Evolutionary conservation across 306 rosid species (phyloP).

Genomic region (Fragaria vesca): DNA sequence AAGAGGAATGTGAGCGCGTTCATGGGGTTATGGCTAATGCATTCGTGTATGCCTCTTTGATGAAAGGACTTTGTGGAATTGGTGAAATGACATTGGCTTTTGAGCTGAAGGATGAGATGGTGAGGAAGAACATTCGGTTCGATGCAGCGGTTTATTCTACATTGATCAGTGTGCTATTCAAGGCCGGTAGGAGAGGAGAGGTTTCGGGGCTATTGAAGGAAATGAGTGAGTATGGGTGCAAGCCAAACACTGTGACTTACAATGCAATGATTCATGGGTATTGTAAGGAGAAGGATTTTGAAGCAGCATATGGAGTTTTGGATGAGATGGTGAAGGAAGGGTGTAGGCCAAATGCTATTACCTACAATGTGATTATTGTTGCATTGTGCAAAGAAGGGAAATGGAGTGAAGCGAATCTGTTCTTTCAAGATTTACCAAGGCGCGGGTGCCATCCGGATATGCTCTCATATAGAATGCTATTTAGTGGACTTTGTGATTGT

Average conservation of each 20-base stretch:
- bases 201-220: conserved; percentile 49
- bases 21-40: conserved; percentile 43
- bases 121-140: conserved; percentile 32
- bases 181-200: conserved; percentile 57
- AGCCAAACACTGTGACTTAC: conserved; percentile 58
- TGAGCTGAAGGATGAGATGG: conserved; percentile 69
- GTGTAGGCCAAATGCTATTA: conserved; percentile 55
- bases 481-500: conserved; percentile 53
- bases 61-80: conserved; percentile 50
- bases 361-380: conserved; percentile 61
- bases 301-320: conserved; percentile 51
- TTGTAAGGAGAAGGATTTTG: conserved; percentile 55
- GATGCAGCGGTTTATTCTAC: conserved; percentile 55
- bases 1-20: conserved; percentile 44
- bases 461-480: conserved; percentile 56
- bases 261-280: conserved; percentile 64
- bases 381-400: conserved; percentile 53
- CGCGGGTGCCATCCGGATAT: conserved; percentile 50
- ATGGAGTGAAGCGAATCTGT: conserved; percentile 64
- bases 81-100: conserved; percentile 52
- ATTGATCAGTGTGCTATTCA: conserved; percentile 44
- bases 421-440: conserved; percentile 72
- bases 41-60: conserved; percentile 45
- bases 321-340: conserved; percentile 54
- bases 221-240: conserved; percentile 50